phyloP scores from a whole-genome alignment of 768 basidiomycete genomes.

The Russula earlei region DNA sequence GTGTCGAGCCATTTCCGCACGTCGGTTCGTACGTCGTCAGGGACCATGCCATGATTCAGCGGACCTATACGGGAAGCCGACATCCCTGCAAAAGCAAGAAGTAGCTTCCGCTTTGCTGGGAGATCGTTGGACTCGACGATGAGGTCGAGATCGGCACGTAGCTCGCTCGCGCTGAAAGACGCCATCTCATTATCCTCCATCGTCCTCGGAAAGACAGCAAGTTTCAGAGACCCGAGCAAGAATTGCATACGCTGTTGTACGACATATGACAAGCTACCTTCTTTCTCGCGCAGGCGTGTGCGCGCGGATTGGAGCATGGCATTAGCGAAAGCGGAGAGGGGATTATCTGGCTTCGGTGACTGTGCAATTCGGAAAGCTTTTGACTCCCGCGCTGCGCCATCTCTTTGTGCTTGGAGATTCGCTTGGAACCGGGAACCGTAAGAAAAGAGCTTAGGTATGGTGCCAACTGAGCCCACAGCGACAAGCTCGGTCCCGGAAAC shows the following conservation, averaged over 20 bases:
- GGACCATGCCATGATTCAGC: constrained; percentile 39
- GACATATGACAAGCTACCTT: constrained; percentile 45
- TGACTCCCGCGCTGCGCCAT: constrained; percentile 73
- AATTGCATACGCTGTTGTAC: constrained; percentile 71
- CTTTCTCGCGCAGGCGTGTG: constrained; percentile 59
- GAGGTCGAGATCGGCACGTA: constrained; percentile 64
- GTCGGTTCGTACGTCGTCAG: constrained; percentile 32
- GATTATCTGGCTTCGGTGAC: constrained; percentile 67
- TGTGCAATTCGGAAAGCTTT: constrained; percentile 64
- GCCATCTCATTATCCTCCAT: constrained; percentile 74
- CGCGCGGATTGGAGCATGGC: constrained; percentile 73
- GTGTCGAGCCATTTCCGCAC: constrained; percentile 50
- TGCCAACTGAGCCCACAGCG: constrained; percentile 59
- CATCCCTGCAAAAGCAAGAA: constrained; percentile 68
- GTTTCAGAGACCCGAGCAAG: constrained; percentile 49
- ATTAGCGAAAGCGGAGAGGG: constrained; percentile 76
- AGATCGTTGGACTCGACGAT: constrained; percentile 40
- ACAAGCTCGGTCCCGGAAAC: constrained; percentile 61
- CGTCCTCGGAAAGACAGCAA: constrained; percentile 71
- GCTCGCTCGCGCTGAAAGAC: constrained; percentile 57
- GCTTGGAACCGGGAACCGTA: constrained; percentile 67
- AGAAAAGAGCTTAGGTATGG: constrained; percentile 67
- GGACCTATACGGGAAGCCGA: constrained; percentile 66
- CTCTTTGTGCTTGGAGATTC: constrained; percentile 62
- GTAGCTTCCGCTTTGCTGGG: constrained; percentile 53